These are phyloP conservation scores for Eucalyptus marginata DNA, from an alignment of 345 rosid genomes.

Conservation along the genomic window DNA sequence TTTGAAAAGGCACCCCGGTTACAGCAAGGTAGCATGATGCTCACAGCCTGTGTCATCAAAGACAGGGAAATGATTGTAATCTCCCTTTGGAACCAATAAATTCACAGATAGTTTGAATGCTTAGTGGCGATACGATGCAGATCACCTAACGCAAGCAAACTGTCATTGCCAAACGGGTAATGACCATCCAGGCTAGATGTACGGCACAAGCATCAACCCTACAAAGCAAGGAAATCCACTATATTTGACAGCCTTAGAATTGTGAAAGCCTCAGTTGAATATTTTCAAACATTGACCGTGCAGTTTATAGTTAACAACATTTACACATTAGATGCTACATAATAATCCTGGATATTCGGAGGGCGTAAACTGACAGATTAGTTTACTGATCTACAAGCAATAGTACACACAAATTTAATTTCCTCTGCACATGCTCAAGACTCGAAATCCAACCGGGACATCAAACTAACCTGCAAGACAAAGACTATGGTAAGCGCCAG, in stretches of 20 bases:
- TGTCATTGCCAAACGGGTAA: background rate
- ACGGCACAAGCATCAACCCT: background rate
- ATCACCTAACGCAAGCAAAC: background rate
- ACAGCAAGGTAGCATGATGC: background rate
- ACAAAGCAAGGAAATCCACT: background rate
- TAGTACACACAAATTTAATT: background rate
- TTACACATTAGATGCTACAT: background rate
- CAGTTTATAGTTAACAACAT: background rate
- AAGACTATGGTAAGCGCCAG: constrained; percentile 91
- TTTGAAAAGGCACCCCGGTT: background rate
- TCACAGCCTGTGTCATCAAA: background rate
- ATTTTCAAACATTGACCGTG: background rate
- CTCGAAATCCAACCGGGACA: background rate
- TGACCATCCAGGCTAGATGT: background rate
- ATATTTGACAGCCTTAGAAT: background rate
- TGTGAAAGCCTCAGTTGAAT: background rate
- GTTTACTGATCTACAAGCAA: background rate
- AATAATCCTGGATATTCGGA: background rate
- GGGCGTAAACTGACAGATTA: background rate
- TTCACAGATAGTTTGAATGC: background rate
- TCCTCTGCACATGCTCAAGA: background rate
- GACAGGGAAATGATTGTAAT: background rate
- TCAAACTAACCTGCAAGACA: constrained; percentile 56
- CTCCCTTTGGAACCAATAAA: background rate
- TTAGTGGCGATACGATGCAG: background rate